Evolutionary conservation across 1,284 basidiomycete genomes (phyloP), one percentile per base, ranked within the genome.

Genomic region (Malassezia sympodialis): DNA sequence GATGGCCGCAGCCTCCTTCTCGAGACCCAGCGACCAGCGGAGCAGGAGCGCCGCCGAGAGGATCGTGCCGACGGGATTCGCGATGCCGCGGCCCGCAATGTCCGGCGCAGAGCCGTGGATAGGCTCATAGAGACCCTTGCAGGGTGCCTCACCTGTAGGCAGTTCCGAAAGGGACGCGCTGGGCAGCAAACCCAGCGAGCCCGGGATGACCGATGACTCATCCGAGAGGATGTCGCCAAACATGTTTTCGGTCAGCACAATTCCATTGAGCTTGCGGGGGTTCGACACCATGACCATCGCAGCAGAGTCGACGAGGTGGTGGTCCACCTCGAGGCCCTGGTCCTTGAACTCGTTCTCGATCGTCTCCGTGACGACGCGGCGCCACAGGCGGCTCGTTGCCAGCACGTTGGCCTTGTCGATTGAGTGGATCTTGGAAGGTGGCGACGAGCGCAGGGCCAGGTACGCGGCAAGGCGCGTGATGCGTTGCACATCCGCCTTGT

Each of bases 351-450:
- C 65, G 4, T 37, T 30, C 50, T 73, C 69, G 40, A 74, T 61
- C 21, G 71, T 73, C 52, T 67, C 63, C 17, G 64, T 66, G 14
- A 73, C 72, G 19, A 72, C 69, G 74, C 85, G 89, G 56, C 94
- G 80, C 94, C 94, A 99, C 44, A 99, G 79, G 45, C 94, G 81
- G 37, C 88, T 93, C 67, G 85, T 90, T 35, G 94, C 94, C 49
- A 99, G 83, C 27, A 99, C 94, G 76, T 99, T 99, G 54, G 94
- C 94, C 79, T 99, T 99, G 81, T 99, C 94, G 76, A 99, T 82
- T 2, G 89, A 93, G 76, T 90, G 88, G 58, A 99, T 84, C 43
- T 83, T 81, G 44, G 93, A 81, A 17, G 93, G 90, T 3, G 94
- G 94, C 73, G 86, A 81, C 14, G 51, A 83, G 78, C 49, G 80